Conservation (phyloP, 352 stramenopile species). For the Pythium aphanidermatum region DNA sequence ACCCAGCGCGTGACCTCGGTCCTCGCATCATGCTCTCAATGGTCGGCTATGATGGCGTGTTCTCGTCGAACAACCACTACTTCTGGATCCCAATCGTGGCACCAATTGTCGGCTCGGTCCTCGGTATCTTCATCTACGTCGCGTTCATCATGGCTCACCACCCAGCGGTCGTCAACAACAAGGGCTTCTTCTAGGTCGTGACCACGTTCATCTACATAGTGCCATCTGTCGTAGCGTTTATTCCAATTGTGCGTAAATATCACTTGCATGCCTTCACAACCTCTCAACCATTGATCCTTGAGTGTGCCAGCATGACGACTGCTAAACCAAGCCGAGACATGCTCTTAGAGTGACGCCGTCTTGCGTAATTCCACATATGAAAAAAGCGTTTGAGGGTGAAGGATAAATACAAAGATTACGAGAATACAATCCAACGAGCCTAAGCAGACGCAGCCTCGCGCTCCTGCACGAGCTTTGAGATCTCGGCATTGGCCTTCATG, state of each 20-base stretch:
- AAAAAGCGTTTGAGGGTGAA: too few species aligned
- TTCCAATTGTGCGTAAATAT: too few species aligned
- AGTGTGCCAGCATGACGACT: too few species aligned
- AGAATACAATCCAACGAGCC: neutral
- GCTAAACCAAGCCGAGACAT: too few species aligned
- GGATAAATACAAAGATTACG: too few species aligned
- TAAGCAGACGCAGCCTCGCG: constrained; percentile 5
- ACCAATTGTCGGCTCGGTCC: constrained; percentile 18
- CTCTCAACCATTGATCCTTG: too few species aligned
- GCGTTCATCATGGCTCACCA: constrained; percentile 29
- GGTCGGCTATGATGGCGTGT: constrained; percentile 22
- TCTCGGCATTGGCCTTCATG: constrained; percentile 57
- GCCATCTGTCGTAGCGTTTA: too few species aligned
- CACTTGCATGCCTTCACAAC: too few species aligned
- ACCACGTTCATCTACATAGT: too few species aligned
- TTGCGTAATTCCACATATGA: too few species aligned
- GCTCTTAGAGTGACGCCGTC: too few species aligned
- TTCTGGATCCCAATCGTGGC: constrained; percentile 38
- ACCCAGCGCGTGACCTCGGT: constrained; percentile 34
- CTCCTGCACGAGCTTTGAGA: constrained; percentile 43
- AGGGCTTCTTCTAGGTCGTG: constrained; percentile 29
- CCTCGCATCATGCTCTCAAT: constrained; percentile 28
- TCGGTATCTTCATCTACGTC: constrained; percentile 24
- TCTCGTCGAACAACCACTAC: constrained; percentile 22
- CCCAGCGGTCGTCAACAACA: constrained; percentile 18